Conservation (phyloP, 2,329 filamentous ascomycete genomes). For the Diaporthe citri region DNA sequence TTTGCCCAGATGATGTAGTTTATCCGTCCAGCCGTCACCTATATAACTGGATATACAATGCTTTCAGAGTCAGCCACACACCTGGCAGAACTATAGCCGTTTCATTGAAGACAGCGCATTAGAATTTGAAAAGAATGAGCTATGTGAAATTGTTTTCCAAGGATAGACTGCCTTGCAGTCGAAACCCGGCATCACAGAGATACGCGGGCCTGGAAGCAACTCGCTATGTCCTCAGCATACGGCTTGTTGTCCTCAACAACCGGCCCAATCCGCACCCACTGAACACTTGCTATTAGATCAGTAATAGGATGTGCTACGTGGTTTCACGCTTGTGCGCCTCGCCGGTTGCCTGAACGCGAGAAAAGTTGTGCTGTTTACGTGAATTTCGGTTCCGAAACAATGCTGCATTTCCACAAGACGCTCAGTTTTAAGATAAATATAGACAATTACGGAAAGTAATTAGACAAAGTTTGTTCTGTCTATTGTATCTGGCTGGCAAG, state of each 20-base stretch:
- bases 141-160: neutral
- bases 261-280: too few species aligned
- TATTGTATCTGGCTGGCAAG: too few species aligned
- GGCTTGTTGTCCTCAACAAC: neutral
- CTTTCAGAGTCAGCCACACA: neutral
- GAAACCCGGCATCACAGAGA: neutral
- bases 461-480: neutral
- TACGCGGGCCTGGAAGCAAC: neutral
- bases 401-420: neutral
- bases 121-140: fast-evolving
- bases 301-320: neutral
- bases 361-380: neutral
- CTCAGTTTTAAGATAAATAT: neutral
- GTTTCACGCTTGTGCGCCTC: neutral
- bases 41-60: neutral
- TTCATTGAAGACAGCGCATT: neutral
- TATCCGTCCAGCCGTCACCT: neutral
- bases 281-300: neutral
- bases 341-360: neutral
- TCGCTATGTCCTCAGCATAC: neutral
- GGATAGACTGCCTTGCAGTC: neutral
- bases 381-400: neutral
- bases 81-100: neutral
- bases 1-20: neutral
- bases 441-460: neutral